Conservation (phyloP, 768 basidiomycete species). For the Hypsizygus marmoreus region DNA sequence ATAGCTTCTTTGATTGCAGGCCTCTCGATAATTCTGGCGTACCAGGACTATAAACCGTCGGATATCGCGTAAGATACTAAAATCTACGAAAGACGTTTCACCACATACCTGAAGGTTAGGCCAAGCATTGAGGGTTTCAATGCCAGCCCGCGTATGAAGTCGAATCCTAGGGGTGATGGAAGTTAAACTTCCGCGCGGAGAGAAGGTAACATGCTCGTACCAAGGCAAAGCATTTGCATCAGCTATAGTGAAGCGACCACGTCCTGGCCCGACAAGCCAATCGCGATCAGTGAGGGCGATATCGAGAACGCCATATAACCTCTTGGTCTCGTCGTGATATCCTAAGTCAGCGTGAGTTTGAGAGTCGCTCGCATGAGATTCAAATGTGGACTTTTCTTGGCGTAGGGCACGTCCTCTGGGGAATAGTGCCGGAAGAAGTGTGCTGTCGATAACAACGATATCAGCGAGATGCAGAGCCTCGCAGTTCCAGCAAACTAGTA, state of each 20-base stretch:
- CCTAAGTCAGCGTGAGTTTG: constrained; percentile 40
- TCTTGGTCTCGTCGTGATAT: constrained; percentile 78
- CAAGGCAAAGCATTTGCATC: constrained; percentile 72
- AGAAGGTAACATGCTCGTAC: constrained; percentile 30
- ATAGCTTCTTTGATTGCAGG: constrained; percentile 23
- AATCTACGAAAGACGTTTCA: background rate
- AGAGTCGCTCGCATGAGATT: background rate
- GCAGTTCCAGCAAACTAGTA: too few species aligned
- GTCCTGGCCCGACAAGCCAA: constrained; percentile 76
- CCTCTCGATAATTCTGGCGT: constrained; percentile 18
- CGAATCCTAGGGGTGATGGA: constrained; percentile 49
- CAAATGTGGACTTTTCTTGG: constrained; percentile 54
- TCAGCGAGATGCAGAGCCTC: too few species aligned
- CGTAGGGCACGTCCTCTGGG: constrained; percentile 69
- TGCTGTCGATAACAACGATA: constrained; percentile 42
- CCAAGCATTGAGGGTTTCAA: constrained; percentile 21
- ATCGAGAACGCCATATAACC: constrained; percentile 84
- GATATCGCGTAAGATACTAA: background rate
- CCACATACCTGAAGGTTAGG: constrained; percentile 25
- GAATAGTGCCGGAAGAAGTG: constrained; percentile 71
- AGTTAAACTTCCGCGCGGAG: background rate
- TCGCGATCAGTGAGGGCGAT: constrained; percentile 73
- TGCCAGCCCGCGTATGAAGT: constrained; percentile 41
- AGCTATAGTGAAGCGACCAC: constrained; percentile 69
- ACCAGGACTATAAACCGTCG: constrained; percentile 25